Evolutionary conservation across 208 protist species (phyloP), one percentile per base, ranked within the genome.

Genomic region (Wallacemonas sp.): DNA sequence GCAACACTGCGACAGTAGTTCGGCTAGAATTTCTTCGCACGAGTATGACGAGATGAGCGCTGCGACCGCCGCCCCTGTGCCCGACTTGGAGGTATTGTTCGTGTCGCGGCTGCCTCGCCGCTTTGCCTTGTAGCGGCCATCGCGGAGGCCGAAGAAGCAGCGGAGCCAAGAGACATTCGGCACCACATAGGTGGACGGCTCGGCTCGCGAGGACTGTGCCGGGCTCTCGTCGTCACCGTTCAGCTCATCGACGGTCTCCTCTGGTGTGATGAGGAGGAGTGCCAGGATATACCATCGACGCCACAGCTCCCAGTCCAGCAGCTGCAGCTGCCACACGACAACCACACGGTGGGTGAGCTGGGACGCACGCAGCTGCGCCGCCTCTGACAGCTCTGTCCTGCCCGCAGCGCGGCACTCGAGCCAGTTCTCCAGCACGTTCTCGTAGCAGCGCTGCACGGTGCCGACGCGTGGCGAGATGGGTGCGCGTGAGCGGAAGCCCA

Each of bases 261-360:
- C 44, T 6, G 43, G 52, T 2, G 24, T 24, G 30, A 58, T 41
- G 6, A 92, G 61, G n/a, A 83, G 63, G 2, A 89, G 61, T 12
- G 83, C 76, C 39, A 85, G 72, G 23, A 87, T 65, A 61, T 90
- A 93, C 83, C 83, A 93, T 11, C 78, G 78, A 36, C 80, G 80
- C 32, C 87, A 58, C 46, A 68, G 52, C 2, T 68, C 62, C 70
- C 74, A 78, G 58, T 85, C 69, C n/a, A 84, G 32, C 30, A 81
- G 48, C 41, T 77, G 57, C 74, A 73, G 77, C n/a, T 76, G 57
- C 33, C 71, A 61, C 44, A 83, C 49, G 34, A 83, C 70, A 8
- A 77, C 74, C 14, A 58, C 39, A 2, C 63, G 61, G 58, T 73
- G 70, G 27, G 67, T 54, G 1, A 61, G 57, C 64, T 80, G 58